Evolutionary conservation across 768 basidiomycete species (phyloP).

Genomic region (Termitomyces sp.): DNA sequence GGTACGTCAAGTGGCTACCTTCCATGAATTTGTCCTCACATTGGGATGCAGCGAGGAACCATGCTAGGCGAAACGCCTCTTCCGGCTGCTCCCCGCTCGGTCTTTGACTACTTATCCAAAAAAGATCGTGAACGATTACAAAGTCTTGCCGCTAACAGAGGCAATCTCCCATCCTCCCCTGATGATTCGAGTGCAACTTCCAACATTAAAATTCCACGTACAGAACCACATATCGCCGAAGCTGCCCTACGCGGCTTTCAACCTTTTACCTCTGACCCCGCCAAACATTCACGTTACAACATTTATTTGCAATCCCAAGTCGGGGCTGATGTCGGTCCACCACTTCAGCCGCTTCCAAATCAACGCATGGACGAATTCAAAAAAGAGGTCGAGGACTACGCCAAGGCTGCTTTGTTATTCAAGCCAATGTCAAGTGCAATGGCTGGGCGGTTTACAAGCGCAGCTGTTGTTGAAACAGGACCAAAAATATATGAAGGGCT

Average conservation of each 20-base stretch:
- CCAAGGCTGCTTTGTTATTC: constrained; percentile 85
- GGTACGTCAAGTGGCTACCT: constrained; percentile 38
- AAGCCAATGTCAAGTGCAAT: constrained; percentile 91
- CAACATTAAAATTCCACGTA: constrained; percentile 43
- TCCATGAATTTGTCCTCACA: constrained; percentile 2
- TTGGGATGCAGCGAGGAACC: constrained; percentile 65
- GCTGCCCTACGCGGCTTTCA: constrained; percentile 88
- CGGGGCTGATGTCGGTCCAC: constrained; percentile 40
- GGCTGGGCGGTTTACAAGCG: constrained; percentile 91
- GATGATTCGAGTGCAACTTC: constrained; percentile 21
- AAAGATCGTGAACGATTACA: constrained; percentile 87
- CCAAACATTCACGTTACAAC: constrained; percentile 83
- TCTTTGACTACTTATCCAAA: constrained; percentile 93
- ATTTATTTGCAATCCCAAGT: constrained; percentile 79
- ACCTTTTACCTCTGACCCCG: constrained; percentile 74
- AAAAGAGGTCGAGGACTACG: constrained; percentile 82
- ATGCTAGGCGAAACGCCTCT: constrained; percentile 81
- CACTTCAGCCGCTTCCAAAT: constrained; percentile 49
- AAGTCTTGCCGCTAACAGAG: constrained; percentile 41
- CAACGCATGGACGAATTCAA: constrained; percentile 71
- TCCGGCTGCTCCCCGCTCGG: constrained; percentile 67
- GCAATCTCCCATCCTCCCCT: constrained; percentile 11
- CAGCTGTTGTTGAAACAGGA: constrained; percentile 64
- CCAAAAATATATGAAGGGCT: constrained; percentile 66
- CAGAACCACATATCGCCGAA: constrained; percentile 77